Conservation (phyloP, 495 filamentous ascomycete genomes). For the Corynascus novoguineensis region DNA sequence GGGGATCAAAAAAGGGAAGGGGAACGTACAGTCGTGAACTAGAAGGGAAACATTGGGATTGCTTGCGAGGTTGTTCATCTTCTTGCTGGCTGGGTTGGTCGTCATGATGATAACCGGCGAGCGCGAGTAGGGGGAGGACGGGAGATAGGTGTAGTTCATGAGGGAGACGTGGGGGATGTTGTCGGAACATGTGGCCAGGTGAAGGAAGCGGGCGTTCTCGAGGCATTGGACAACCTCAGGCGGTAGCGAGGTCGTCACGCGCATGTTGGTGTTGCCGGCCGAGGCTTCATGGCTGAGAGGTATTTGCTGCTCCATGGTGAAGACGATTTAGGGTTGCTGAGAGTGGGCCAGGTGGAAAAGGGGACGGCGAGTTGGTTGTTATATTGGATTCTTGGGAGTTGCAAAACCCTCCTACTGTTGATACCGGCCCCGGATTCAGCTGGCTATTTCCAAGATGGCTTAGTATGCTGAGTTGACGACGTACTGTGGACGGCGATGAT, state of each 20-base stretch:
- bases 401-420: too few species aligned
- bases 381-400: too few species aligned
- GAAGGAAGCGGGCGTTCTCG: conserved; percentile 93
- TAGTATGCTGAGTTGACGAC: not conserved
- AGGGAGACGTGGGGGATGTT: conserved; percentile 88
- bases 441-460: too few species aligned
- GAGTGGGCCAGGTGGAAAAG: too few species aligned
- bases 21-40: conserved; percentile 75
- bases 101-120: conserved; percentile 85
- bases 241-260: conserved; percentile 63
- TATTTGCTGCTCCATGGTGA: conserved; percentile 44
- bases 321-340: too few species aligned
- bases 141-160: conserved; percentile 99
- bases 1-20: not conserved
- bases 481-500: not conserved
- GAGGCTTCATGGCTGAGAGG: conserved; percentile 73
- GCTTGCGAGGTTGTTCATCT: conserved; percentile 75
- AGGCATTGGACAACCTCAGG: conserved; percentile 82
- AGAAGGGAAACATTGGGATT: conserved; percentile 93
- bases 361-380: too few species aligned
- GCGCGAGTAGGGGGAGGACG: conserved; percentile 66
- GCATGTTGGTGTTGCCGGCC: conserved; percentile 63
- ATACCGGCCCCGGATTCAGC: too few species aligned
- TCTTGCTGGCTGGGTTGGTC: conserved; percentile 79
- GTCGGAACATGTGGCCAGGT: conserved; percentile 81